Percentiles rank a stretch among this genome's conserved stretches.
Evolutionary conservation across 2,329 filamentous ascomycete species (phyloP).

Genomic region (Trichoderma cornu-damae): DNA sequence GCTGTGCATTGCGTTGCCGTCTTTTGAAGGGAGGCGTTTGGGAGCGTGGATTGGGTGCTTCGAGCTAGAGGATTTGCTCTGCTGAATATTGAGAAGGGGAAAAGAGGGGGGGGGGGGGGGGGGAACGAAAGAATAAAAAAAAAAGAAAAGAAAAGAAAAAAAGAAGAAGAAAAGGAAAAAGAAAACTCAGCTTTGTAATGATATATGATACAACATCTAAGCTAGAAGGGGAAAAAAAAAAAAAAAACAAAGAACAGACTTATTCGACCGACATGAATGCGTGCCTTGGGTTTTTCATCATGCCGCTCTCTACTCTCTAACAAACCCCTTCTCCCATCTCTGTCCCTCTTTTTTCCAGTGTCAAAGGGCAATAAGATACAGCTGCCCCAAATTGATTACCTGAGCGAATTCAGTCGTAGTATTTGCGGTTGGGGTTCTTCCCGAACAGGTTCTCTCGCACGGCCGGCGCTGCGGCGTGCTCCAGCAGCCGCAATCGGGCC

Average conservation of each 20-base stretch:
- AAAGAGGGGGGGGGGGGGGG: too few relatives aligned
- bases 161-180: too few relatives aligned
- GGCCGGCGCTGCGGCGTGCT: conserved; percentile 76
- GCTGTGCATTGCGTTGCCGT: neutral
- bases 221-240: too few relatives aligned
- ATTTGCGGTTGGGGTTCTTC: conserved; percentile 91
- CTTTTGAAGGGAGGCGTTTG: neutral
- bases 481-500: conserved; percentile 77
- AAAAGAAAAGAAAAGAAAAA: too few relatives aligned
- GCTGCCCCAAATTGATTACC: conserved; percentile 1
- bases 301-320: neutral
- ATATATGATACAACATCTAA: conserved; percentile 35
- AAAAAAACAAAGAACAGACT: conserved; percentile 24
- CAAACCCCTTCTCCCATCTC: neutral
- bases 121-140: too few relatives aligned
- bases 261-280: conserved; percentile 17
- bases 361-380: conserved; percentile 5
- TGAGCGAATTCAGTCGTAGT: conserved; percentile 68
- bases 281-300: conserved; percentile 9
- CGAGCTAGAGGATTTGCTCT: neutral
- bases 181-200: conserved; percentile 21
- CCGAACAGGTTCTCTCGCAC: conserved; percentile 87
- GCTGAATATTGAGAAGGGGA: conserved; percentile 13
- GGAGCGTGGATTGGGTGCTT: neutral
- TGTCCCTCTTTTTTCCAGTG: conserved; percentile 1